Evolutionary conservation across 768 basidiomycete species (phyloP).

Genomic region (Xanthoconium purpureum): DNA sequence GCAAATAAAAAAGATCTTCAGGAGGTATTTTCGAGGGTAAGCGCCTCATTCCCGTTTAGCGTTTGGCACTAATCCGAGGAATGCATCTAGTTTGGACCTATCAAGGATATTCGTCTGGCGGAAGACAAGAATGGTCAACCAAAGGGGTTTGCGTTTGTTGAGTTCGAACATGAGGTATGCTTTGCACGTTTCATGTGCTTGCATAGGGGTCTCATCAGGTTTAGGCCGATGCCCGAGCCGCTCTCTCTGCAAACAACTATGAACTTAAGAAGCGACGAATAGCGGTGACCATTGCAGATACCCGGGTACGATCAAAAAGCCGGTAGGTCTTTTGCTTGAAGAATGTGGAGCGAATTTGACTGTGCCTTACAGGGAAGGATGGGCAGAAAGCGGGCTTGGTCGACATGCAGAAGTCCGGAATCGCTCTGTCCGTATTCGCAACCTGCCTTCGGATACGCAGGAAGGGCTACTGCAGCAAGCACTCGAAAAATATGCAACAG

Average conservation of each 20-base stretch:
- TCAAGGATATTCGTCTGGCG: constrained; percentile 81
- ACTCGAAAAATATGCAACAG: constrained; percentile 70
- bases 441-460: constrained; percentile 73
- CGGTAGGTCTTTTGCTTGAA: constrained; percentile 39
- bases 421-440: constrained; percentile 73
- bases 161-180: constrained; percentile 77
- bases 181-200: background rate
- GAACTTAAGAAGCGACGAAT: constrained; percentile 90
- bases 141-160: constrained; percentile 91
- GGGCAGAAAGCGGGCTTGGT: constrained; percentile 56
- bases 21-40: constrained; percentile 73
- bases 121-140: constrained; percentile 64
- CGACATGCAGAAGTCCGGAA: constrained; percentile 54
- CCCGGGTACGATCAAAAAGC: constrained; percentile 54
- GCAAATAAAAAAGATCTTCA: constrained; percentile 75
- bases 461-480: constrained; percentile 91
- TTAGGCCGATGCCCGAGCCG: constrained; percentile 67
- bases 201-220: background rate
- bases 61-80: constrained; percentile 2
- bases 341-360: background rate
- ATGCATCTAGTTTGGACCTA: constrained; percentile 62
- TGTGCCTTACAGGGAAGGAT: constrained; percentile 33
- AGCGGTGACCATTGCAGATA: constrained; percentile 82
- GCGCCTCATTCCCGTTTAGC: constrained; percentile 21
- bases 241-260: constrained; percentile 77